Evolutionary conservation across 768 basidiomycete species (phyloP).

Genomic region (Pholiota conissans): DNA sequence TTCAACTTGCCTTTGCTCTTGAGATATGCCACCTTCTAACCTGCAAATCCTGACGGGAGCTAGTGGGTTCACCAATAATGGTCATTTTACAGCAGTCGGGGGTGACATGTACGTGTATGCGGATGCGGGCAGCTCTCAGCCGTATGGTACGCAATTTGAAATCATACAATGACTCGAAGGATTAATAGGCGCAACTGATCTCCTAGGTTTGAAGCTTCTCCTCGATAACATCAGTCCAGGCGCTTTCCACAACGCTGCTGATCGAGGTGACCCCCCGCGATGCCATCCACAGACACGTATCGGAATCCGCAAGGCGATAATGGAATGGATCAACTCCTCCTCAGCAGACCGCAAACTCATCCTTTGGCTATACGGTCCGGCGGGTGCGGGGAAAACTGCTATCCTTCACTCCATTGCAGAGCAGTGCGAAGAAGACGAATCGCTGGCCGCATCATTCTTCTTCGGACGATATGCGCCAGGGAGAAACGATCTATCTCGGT

Average conservation of each 20-base stretch:
- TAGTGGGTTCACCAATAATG: no score
- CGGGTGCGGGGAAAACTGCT: background rate
- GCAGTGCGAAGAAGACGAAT: background rate
- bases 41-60: no score
- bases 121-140: no score
- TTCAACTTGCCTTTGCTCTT: no score
- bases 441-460: background rate
- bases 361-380: background rate
- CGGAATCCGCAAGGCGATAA: background rate
- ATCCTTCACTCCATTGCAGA: background rate
- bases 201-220: background rate
- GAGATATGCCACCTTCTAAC: no score
- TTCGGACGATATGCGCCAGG: background rate
- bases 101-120: no score
- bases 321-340: background rate
- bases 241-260: background rate
- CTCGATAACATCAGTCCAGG: background rate
- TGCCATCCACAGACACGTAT: background rate
- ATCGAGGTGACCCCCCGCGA: background rate
- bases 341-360: no score
- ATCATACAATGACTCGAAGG: no score
- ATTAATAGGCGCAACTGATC: no score
- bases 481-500: background rate
- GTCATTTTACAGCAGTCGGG: no score
- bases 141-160: no score